Percentiles rank a stretch among this genome's conserved stretches.
phyloP scores from a whole-genome alignment of 2,329 filamentous ascomycete genomes.

The Xylariaceae sp. region DNA sequence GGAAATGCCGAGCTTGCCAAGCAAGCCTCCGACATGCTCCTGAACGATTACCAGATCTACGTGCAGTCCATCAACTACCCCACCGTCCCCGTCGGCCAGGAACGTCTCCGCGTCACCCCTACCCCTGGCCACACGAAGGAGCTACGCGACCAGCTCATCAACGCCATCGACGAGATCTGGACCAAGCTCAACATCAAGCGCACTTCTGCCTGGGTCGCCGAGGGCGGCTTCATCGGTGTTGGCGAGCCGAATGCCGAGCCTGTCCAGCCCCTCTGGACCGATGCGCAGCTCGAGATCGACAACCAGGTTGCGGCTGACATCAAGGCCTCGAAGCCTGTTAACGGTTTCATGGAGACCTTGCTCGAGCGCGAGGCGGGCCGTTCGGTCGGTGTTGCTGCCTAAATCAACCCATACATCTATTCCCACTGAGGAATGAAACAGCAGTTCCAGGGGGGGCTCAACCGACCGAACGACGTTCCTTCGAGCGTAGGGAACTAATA shows the following conservation, averaged over 20 bases:
- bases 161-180: slow-evolving; percentile 85
- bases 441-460: slow-evolving; percentile 30
- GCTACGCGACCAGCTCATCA: slow-evolving; percentile 78
- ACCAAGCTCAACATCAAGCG: slow-evolving; percentile 82
- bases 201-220: slow-evolving; percentile 82
- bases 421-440: slow-evolving; percentile 8
- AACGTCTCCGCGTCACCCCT: slow-evolving; percentile 90
- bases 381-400: slow-evolving; percentile 32
- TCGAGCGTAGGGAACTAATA: slow-evolving; percentile 28
- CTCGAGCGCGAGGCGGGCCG: slow-evolving; percentile 48
- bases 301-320: slow-evolving; percentile 57
- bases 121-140: slow-evolving; percentile 86
- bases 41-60: slow-evolving; percentile 88
- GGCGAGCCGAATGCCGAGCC: slow-evolving; percentile 62
- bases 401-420: slow-evolving; percentile 15
- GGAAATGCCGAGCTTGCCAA: slow-evolving; percentile 92
- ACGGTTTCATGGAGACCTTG: slow-evolving; percentile 51
- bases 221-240: slow-evolving; percentile 93
- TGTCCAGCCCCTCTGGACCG: slow-evolving; percentile 79
- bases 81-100: slow-evolving; percentile 95
- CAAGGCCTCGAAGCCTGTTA: slow-evolving; percentile 38
- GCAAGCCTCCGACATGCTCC: slow-evolving; percentile 83
- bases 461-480: slow-evolving; percentile 33
- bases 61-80: slow-evolving; percentile 99
- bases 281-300: slow-evolving; percentile 76